phyloP scores from a whole-genome alignment of 805 yeast species.

The Saccharomycopsis fibuligera region DNA sequence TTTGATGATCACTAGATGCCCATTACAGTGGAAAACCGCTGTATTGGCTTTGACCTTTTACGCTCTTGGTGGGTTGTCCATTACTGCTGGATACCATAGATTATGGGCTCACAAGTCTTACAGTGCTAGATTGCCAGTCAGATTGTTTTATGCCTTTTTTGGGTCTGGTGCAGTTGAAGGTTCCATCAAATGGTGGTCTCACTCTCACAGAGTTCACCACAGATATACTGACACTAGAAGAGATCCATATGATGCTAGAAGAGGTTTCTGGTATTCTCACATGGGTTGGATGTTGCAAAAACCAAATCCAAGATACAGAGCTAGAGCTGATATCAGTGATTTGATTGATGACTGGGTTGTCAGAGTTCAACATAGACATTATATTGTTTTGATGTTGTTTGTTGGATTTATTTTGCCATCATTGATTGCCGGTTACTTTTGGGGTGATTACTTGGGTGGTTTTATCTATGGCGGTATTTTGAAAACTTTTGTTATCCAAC shows the following conservation, averaged over 20 bases:
- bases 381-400: slow-evolving; percentile 52
- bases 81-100: slow-evolving; percentile 83
- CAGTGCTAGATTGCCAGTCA: slow-evolving; percentile 53
- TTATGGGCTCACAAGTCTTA: slow-evolving; percentile 73
- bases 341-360: slow-evolving; percentile 75
- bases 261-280: slow-evolving; percentile 79
- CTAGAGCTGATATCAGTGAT: slow-evolving; percentile 77
- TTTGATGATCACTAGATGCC: slow-evolving; percentile 26
- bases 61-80: slow-evolving; percentile 59
- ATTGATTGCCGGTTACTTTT: slow-evolving; percentile 45
- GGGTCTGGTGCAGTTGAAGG: slow-evolving; percentile 85
- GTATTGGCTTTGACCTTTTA: slow-evolving; percentile 47
- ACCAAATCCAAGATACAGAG: slow-evolving; percentile 77
- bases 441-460: slow-evolving; percentile 65
- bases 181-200: slow-evolving; percentile 86
- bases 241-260: slow-evolving; percentile 83
- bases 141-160: slow-evolving; percentile 62
- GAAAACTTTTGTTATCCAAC: slow-evolving; percentile 67
- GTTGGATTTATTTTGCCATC: slow-evolving; percentile 61
- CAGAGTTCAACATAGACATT: slow-evolving; percentile 76
- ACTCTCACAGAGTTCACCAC: slow-evolving; percentile 79
- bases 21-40: slow-evolving; percentile 43
- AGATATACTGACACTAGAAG: slow-evolving; percentile 77
- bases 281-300: slow-evolving; percentile 80
- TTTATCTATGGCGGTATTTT: slow-evolving; percentile 70